Conservation (phyloP, 1,284 basidiomycete genomes). For the Trametes polyzona region DNA sequence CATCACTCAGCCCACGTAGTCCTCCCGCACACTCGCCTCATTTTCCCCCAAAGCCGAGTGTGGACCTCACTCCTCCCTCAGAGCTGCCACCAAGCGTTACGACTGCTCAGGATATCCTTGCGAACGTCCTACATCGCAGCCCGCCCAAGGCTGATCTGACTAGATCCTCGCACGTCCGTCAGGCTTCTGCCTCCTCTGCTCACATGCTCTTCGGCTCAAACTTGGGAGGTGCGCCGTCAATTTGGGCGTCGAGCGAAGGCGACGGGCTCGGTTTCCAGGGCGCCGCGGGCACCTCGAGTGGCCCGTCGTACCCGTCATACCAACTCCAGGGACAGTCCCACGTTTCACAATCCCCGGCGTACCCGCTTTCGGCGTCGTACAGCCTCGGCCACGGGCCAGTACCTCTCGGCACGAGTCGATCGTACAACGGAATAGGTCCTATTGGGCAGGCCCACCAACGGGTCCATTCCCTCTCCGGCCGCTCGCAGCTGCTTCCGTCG, state of each 20-base stretch:
- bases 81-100: constrained; percentile 37
- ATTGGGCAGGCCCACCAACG: constrained; percentile 26
- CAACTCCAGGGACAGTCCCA: constrained; percentile 4
- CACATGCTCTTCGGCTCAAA: constrained; percentile 38
- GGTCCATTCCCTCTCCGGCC: constrained; percentile 26
- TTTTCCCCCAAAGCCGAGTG: background rate
- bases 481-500: constrained; percentile 15
- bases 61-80: constrained; percentile 12
- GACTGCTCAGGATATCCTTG: constrained; percentile 67
- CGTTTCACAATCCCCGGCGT: constrained; percentile 4
- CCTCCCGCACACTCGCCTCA: constrained; percentile 20
- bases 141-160: constrained; percentile 21
- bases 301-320: constrained; percentile 8
- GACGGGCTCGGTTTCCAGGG: constrained; percentile 14
- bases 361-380: constrained; percentile 15
- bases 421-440: constrained; percentile 12
- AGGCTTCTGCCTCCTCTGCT: constrained; percentile 31
- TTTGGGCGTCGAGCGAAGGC: constrained; percentile 34
- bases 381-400: constrained; percentile 8
- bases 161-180: constrained; percentile 32
- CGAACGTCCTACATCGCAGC: constrained; percentile 44
- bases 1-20: constrained; percentile 13
- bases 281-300: constrained; percentile 12
- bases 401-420: constrained; percentile 5
- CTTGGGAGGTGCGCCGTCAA: constrained; percentile 29